phyloP scores from a whole-genome alignment of 2,329 filamentous ascomycete genomes.

The Lizonia empirigonia region DNA sequence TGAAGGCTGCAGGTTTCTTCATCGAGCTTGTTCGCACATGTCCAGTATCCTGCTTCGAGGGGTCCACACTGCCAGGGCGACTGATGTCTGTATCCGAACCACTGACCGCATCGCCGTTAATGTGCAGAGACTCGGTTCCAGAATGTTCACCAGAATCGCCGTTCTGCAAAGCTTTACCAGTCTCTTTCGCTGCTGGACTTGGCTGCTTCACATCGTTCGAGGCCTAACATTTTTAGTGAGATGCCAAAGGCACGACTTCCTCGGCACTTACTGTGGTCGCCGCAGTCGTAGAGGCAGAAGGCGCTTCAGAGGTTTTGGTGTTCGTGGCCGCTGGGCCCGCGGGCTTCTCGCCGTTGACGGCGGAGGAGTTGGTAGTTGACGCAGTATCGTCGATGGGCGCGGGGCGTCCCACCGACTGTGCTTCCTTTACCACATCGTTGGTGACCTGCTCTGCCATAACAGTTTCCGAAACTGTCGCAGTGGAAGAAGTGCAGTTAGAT shows the following conservation, averaged over 20 bases:
- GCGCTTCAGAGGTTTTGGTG: constrained; percentile 24
- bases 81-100: constrained; percentile 79
- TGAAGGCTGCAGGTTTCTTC: constrained; percentile 81
- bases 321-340: constrained; percentile 44
- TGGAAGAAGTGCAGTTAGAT: constrained; percentile 43
- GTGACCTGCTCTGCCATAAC: constrained; percentile 74
- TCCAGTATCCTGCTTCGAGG: constrained; percentile 62
- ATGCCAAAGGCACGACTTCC: not conserved
- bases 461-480: constrained; percentile 59
- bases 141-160: constrained; percentile 45
- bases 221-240: constrained; percentile 27
- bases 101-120: constrained; percentile 71
- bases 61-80: constrained; percentile 58
- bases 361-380: constrained; percentile 62
- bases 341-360: constrained; percentile 55
- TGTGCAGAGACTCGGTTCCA: constrained; percentile 38
- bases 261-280: constrained; percentile 36
- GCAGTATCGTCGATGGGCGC: constrained; percentile 70
- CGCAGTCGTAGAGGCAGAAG: constrained; percentile 47
- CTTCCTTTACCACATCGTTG: constrained; percentile 75
- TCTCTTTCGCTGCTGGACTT: constrained; percentile 18
- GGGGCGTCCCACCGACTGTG: constrained; percentile 68
- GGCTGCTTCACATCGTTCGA: constrained; percentile 20
- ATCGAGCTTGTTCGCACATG: constrained; percentile 62
- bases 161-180: constrained; percentile 40